Evolutionary conservation across 495 filamentous ascomycete genomes (phyloP), one percentile per base, ranked within the genome.

Genomic region (Podospora anserina): DNA sequence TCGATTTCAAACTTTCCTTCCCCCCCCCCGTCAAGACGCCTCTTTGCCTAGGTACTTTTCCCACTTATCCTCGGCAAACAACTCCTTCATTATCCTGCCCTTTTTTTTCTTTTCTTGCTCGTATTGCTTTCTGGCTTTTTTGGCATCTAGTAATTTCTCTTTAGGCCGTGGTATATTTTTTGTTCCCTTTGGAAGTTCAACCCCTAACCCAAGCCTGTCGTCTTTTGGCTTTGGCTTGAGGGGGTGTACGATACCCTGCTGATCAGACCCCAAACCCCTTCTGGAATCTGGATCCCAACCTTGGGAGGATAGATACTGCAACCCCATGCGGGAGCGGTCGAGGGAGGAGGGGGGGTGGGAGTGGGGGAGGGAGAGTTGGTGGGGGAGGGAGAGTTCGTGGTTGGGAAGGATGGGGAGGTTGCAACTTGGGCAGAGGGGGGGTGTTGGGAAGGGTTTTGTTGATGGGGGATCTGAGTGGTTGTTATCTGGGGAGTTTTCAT

Each of bases 261-360:
- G 89, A 0, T 76, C 69, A 20, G 83, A 83, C 0, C 94, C 94
- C 0, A 98, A 83, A 0, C 94, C 94, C 5, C 80, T 72, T 26
- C 92, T 79, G 49, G 87, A 84, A 78, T 98, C 93, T 0, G 91
- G 93, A 76, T 97, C 91, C 91, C 92, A 98, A 53, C 94, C 94
- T 70, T 92, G 88, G 1, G 88, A 83, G 34, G 89, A 84, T 3
- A 98, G 87, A 62, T 91, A 89, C 65, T 85, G 83, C 7, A 98
- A 82, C 0, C 94, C 94, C 77, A 88, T 87, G 49, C 91, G 85
- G 2, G 83, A 84, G n/a, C 94, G 89, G 76, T 96, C 90, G 2
- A 97, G 79, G 66, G 90, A 85, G 0, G 93, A 96, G 2, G 94
- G 94, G 0, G 93, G 92, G 71, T 93, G 87, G 0, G 92, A 93